Conservation (phyloP, 1,139 yeast species). For the Candida pseudocylindracea region DNA sequence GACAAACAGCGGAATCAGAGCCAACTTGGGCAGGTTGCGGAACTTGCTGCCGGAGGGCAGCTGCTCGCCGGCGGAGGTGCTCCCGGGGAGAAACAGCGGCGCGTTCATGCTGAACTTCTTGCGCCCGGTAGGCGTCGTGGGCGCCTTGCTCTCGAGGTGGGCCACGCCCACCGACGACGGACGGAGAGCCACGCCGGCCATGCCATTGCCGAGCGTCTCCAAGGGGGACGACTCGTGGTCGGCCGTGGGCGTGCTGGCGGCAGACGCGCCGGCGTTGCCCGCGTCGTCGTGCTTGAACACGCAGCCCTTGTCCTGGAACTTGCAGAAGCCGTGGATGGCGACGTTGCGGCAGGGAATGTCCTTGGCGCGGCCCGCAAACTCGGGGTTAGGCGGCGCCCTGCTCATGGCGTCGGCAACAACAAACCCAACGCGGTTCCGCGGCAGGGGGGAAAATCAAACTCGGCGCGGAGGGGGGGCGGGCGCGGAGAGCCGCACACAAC, state of each 20-base stretch:
- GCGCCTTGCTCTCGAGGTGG: not conserved
- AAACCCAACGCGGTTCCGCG: too few relatives aligned
- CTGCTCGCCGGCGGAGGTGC: too few relatives aligned
- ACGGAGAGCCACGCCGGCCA: not conserved
- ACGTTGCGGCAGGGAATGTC: conserved; percentile 74
- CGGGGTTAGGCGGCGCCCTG: too few relatives aligned
- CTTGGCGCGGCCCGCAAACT: conserved; percentile 24
- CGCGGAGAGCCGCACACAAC: too few relatives aligned
- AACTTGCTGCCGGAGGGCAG: conserved; percentile 29
- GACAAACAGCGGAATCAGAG: conserved; percentile 31
- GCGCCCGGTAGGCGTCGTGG: conserved; percentile 9
- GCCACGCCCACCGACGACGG: not conserved
- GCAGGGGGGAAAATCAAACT: too few relatives aligned
- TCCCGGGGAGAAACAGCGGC: conserved; percentile 22
- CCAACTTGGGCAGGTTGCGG: conserved; percentile 30
- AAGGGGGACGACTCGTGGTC: conserved; percentile 2
- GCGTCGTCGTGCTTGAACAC: conserved; percentile 42
- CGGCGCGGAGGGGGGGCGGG: too few relatives aligned
- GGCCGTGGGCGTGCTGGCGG: conserved; percentile 1
- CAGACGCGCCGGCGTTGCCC: conserved; percentile 5
- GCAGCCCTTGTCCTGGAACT: conserved; percentile 77
- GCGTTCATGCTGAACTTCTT: conserved; percentile 33
- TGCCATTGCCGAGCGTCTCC: not conserved
- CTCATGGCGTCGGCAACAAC: too few relatives aligned
- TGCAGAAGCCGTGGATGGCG: conserved; percentile 74